Conservation (phyloP, 2,329 filamentous ascomycete genomes). For the Botryotinia convoluta region DNA sequence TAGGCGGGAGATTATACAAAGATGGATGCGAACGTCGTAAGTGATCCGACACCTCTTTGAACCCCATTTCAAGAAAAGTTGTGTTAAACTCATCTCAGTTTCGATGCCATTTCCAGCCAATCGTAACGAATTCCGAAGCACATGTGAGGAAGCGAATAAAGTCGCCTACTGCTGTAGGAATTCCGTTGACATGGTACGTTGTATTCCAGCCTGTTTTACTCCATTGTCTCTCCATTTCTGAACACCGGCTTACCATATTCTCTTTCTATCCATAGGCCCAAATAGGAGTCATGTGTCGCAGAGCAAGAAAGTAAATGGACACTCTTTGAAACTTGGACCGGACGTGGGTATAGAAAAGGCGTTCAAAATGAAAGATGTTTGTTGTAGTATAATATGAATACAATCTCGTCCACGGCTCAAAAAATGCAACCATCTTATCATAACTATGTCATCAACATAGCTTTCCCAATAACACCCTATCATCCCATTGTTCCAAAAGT, state of each 20-base stretch:
- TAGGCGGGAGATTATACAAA: neutral
- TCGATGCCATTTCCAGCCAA: neutral
- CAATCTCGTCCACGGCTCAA: neutral
- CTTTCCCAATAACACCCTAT: neutral
- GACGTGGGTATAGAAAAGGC: neutral
- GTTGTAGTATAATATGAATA: neutral
- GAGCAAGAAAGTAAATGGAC: neutral
- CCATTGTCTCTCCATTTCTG: no score
- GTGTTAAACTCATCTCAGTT: neutral
- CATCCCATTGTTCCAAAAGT: neutral
- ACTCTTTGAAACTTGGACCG: no score
- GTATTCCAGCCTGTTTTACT: neutral
- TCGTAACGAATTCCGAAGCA: neutral
- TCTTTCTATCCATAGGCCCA: neutral
- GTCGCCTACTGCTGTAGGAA: neutral
- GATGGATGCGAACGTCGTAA: slow-evolving; percentile 7
- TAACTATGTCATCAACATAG: neutral
- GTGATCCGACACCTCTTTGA: neutral
- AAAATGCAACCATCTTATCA: neutral
- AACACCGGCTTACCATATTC: neutral
- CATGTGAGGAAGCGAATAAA: neutral
- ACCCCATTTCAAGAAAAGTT: neutral
- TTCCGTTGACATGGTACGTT: slow-evolving; percentile 1
- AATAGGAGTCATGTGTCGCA: slow-evolving; percentile 2
- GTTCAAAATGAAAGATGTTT: no score